phyloP scores from a whole-genome alignment of 352 stramenopile species.

The Globisporangium ultimum region DNA sequence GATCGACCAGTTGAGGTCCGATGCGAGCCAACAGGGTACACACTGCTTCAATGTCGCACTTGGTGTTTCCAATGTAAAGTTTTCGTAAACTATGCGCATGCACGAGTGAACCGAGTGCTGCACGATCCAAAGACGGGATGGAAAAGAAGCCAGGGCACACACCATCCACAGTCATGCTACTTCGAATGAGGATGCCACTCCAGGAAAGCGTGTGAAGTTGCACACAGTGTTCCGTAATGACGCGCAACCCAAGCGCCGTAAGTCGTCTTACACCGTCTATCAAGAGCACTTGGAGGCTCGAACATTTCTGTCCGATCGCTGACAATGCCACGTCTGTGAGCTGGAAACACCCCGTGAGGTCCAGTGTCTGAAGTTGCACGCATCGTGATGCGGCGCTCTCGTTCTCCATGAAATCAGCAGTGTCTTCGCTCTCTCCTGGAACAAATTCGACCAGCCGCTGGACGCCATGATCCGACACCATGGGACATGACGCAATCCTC shows the following conservation, averaged over 20 bases:
- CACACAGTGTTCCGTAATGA: constrained; percentile 30
- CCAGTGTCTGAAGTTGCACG: constrained; percentile 35
- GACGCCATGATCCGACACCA: constrained; percentile 53
- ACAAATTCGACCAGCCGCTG: constrained; percentile 38
- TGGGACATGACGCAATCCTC: constrained; percentile 47
- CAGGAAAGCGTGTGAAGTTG: constrained; percentile 41
- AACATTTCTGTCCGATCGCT: constrained; percentile 33
- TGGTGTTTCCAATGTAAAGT: constrained; percentile 51
- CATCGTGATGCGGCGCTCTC: constrained; percentile 30
- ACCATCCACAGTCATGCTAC: constrained; percentile 14
- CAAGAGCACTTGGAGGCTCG: constrained; percentile 36
- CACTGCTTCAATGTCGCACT: constrained; percentile 51
- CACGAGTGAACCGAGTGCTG: constrained; percentile 24
- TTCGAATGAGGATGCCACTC: constrained; percentile 60
- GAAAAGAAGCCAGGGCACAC: constrained; percentile 52
- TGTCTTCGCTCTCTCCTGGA: constrained; percentile 16
- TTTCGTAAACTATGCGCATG: constrained; percentile 25
- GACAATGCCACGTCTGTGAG: constrained; percentile 48
- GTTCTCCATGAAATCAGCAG: constrained; percentile 23
- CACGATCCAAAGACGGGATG: constrained; percentile 39
- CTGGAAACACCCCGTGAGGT: constrained; percentile 66
- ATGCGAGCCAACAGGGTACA: constrained; percentile 16
- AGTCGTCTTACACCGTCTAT: constrained; percentile 61
- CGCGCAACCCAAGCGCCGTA: constrained; percentile 20
- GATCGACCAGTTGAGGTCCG: constrained; percentile 32